Conservation (phyloP, 441 rosid genomes). For the Melastoma candidum region DNA sequence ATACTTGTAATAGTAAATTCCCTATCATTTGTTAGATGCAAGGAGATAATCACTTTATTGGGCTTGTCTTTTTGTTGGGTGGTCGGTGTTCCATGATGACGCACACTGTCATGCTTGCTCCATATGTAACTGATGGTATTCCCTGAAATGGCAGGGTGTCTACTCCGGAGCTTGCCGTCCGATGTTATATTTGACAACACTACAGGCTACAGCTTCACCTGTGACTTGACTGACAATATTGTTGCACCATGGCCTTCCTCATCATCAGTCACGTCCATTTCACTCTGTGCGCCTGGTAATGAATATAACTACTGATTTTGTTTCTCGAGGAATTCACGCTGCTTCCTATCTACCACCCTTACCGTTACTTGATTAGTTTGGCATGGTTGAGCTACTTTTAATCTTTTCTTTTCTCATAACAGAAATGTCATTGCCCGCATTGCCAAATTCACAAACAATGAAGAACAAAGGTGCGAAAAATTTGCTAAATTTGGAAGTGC, state of each 20-base stretch:
- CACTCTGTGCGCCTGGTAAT: slow-evolving; percentile 93
- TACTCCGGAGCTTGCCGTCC: slow-evolving; percentile 76
- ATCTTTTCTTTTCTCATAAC: slow-evolving; percentile 19
- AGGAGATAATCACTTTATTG: no score
- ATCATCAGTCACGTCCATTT: slow-evolving; percentile 72
- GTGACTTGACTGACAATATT: slow-evolving; percentile 89
- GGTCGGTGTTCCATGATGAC: no score
- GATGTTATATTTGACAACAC: slow-evolving; percentile 75
- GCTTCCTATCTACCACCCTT: no score
- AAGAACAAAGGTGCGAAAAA: slow-evolving; percentile 50
- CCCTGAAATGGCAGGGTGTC: slow-evolving; percentile 49
- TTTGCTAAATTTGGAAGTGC: not conserved
- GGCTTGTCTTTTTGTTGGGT: no score
- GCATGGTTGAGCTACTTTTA: slow-evolving; percentile 13
- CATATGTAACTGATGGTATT: not conserved
- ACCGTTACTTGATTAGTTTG: not conserved
- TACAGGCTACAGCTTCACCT: slow-evolving; percentile 85
- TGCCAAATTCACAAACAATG: slow-evolving; percentile 71
- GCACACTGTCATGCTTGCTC: no score
- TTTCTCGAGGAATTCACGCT: no score
- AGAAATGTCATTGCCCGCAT: slow-evolving; percentile 96
- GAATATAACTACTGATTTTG: not conserved
- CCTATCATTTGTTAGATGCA: no score
- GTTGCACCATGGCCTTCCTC: slow-evolving; percentile 98
- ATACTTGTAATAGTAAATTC: no score